Conservation (phyloP, 352 stramenopile genomes). For the Globisporangium paroecandrum region DNA sequence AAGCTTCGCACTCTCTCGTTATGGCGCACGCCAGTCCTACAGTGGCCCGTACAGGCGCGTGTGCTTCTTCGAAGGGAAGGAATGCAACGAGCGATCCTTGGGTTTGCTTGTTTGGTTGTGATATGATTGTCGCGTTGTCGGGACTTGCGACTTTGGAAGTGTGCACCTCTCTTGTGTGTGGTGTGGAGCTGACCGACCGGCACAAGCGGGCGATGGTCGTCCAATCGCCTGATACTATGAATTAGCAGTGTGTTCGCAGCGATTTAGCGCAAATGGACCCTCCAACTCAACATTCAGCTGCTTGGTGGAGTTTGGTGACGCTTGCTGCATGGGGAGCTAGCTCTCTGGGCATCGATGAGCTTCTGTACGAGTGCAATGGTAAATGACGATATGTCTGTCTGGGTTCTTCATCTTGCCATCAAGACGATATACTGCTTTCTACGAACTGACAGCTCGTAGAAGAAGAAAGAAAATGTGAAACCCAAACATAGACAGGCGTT, state of each 20-base stretch:
- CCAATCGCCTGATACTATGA: background rate
- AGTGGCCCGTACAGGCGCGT: background rate
- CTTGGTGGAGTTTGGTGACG: background rate
- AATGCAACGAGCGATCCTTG: background rate
- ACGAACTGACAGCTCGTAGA: background rate
- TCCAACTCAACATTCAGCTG: background rate
- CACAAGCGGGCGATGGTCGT: background rate
- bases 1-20: background rate
- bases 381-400: background rate
- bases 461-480: background rate
- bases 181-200: background rate
- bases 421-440: background rate
- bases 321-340: background rate
- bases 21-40: background rate
- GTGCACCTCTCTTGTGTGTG: background rate
- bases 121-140: background rate
- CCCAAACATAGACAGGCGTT: background rate
- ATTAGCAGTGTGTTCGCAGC: background rate
- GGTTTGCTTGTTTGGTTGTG: background rate
- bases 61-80: background rate
- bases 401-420: background rate
- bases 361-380: background rate
- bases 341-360: background rate
- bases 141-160: background rate
- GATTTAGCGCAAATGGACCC: background rate